Base-by-base conservation (phyloP, 257 asterid species). In the Mitragyna speciosa region DNA sequence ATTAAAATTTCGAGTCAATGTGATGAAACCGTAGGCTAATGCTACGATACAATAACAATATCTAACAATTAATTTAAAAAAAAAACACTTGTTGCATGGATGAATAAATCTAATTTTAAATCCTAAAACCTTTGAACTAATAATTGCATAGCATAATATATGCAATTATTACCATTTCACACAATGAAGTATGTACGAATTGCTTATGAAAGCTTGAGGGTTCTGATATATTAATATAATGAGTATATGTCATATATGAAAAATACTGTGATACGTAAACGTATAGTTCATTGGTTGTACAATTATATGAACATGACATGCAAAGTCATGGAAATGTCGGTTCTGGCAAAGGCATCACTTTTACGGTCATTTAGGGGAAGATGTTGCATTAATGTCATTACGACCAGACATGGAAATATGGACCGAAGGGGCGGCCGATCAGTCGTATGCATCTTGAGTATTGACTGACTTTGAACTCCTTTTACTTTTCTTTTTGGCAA, bases 301-400 rank as follows among this genome's bases (percentile, higher is more conserved):
- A 66, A 16, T 67, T 67, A 16, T 31, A 33, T 0, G n/a, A 5
- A 16, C 20, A 67, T 67, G 26, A 31, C 12, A 67, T 31, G 47
- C 17, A 33, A 66, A 67, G 26, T 64, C 36, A 66, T 7, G 39
- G 16, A 20, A 26, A 7, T 15, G 48, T 2, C 16, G 72, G 48
- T 14, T 12, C 26, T 26, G 69, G 36, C 19, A 28, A 56, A 75
- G 52, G 39, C 79, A 59, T 76, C 80, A 19, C 10, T 47, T 47
- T 63, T 63, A 8, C 73, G 49, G 73, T 76, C 79, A 22, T 28
- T 64, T 64, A 5, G 73, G 77, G 77, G 80, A 22, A 74, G 68
- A 74, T 2, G 54, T 6, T 73, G 67, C 61, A 73, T 51, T 73
- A 14, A 36, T 36, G 4, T 45, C 11, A 1, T 8, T 17, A n/a